Evolutionary conservation across 75 land plant genomes (phyloP).

Genomic region (Cupressus sempervirens): DNA sequence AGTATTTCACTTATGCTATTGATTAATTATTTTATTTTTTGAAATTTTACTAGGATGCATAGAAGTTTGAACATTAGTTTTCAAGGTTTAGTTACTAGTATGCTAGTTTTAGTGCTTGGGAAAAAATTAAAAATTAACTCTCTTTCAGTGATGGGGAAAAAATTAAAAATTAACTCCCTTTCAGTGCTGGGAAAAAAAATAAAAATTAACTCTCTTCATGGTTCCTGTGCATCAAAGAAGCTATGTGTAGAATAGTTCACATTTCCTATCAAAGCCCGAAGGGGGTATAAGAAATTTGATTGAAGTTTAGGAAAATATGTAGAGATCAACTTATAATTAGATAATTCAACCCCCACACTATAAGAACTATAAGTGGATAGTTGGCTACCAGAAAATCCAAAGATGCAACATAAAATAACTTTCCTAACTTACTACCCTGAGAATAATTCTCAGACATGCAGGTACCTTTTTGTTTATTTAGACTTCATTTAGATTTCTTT

Average conservation of each 20-base stretch:
- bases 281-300: neutral
- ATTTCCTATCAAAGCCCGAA: neutral
- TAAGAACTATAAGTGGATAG: neutral
- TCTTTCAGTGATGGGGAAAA: no score
- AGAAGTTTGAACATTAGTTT: neutral
- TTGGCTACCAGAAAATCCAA: neutral
- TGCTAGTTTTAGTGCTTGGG: neutral
- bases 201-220: no score
- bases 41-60: neutral
- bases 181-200: no score
- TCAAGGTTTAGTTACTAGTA: neutral
- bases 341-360: neutral
- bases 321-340: neutral
- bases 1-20: neutral
- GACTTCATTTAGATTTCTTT: neutral
- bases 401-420: neutral
- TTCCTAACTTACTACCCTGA: neutral
- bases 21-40: neutral
- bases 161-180: no score
- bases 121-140: neutral
- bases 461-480: neutral
- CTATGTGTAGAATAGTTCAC: neutral
- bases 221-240: neutral
- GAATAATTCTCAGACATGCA: neutral
- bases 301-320: neutral